Percentiles rank a stretch among this genome's conserved stretches.
Evolutionary conservation across 495 filamentous ascomycete genomes (phyloP).

Genomic region (Penicillium canescens): DNA sequence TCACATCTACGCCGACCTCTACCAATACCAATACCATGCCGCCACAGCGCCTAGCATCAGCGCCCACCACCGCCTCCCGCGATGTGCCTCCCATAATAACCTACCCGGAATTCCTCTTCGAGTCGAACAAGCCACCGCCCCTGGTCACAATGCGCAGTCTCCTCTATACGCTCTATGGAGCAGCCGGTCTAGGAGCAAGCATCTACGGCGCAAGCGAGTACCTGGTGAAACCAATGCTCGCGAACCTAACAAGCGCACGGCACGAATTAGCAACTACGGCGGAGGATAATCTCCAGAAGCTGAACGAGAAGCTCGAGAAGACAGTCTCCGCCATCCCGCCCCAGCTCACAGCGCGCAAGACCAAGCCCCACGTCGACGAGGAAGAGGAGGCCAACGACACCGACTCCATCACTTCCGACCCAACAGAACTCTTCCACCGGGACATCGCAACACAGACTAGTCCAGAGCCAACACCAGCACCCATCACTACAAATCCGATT

Average conservation of each 20-base stretch:
- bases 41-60: constrained; percentile 17
- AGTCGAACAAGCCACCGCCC: constrained; percentile 66
- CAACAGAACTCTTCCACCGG: constrained; percentile 87
- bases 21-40: constrained; percentile 8
- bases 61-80: constrained; percentile 27
- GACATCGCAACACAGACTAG: constrained; percentile 88
- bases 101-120: constrained; percentile 88
- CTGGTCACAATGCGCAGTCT: constrained; percentile 75
- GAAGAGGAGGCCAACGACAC: constrained; percentile 49
- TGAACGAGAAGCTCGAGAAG: constrained; percentile 74
- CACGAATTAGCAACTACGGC: constrained; percentile 73
- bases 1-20: constrained; percentile 8
- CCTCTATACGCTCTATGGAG: constrained; percentile 75
- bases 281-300: constrained; percentile 58
- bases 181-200: constrained; percentile 65
- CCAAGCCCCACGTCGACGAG: constrained; percentile 18
- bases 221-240: constrained; percentile 80
- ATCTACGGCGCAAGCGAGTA: constrained; percentile 83
- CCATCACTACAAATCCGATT: constrained; percentile 8
- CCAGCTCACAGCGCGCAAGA: constrained; percentile 31
- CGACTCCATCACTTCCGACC: constrained; percentile 57
- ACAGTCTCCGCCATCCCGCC: constrained; percentile 65
- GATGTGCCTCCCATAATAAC: constrained; percentile 88
- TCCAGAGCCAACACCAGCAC: constrained; percentile 40
- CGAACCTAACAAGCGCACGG: constrained; percentile 72